Evolutionary conservation across 768 basidiomycete genomes (phyloP), one percentile per base, ranked within the genome.

Genomic region (Hypsizygus marmoreus): DNA sequence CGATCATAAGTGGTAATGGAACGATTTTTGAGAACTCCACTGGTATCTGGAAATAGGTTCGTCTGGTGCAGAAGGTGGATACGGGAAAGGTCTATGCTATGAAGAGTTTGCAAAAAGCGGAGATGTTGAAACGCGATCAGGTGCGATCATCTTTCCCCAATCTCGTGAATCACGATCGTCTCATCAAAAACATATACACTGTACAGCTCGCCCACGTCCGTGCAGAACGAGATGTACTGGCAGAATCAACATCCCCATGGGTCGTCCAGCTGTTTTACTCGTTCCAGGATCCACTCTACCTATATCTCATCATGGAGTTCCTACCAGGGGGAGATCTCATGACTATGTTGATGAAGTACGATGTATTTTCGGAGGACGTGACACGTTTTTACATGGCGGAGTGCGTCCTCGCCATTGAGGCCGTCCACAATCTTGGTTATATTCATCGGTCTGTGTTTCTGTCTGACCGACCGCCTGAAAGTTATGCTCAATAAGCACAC

Each of bases 281-380:
- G 28, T 98, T 97, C 78, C 95, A 99, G 66, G 97, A 98, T 65
- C 82, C 90, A 1, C 73, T 91, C 41, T 97, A 95, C 63, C 82
- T 99, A 20, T 99, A 97, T 71, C 81, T 99, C 49, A 90, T 99
- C 74, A 99, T 99, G 95, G 79, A 79, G 53, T 80, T 80, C 56
- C 74, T 84, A 33, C 81, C 82, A 28, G 95, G 95, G 34, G 95
- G 95, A n/a, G 95, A 99, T 65, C 75, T 99, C 52, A 98, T 99
- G 95, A 97, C 97, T 10, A 99, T 98, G 95, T 74, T 99, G 57
- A 99, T 99, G 87, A 98, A 97, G 69, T 98, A 99, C 68, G 95
- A 97, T 66, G 89, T 95, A 6, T 98, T 98, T 72, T 92, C 91
- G 6, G 97, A 98, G 67, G 95, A 98, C 62, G 95, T 98, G 28